Evolutionary conservation across 2,329 filamentous ascomycete genomes (phyloP).

Genomic region (Fusarium compactum): DNA sequence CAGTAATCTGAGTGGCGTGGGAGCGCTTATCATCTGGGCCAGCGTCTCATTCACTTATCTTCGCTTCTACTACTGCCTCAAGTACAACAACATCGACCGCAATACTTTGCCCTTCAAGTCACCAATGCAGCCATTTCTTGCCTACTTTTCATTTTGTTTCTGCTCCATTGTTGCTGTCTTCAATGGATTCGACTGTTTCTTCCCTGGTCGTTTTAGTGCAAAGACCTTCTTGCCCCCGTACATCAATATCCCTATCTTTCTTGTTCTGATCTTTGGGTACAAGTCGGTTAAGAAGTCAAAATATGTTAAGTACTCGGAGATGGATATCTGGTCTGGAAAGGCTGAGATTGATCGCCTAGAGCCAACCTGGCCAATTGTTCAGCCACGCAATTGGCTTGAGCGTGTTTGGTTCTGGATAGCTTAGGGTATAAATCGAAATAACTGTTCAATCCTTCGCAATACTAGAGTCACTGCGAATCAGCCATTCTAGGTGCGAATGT

Average conservation of each 20-base stretch:
- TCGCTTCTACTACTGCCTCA: slow-evolving; percentile 59
- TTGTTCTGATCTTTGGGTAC: slow-evolving; percentile 67
- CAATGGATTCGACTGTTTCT: slow-evolving; percentile 82
- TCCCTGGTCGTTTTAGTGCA: slow-evolving; percentile 71
- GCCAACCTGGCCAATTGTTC: slow-evolving; percentile 58
- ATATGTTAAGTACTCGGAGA: slow-evolving; percentile 30
- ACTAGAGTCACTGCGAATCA: no score
- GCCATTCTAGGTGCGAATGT: background rate
- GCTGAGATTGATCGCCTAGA: slow-evolving; percentile 61
- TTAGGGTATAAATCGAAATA: background rate
- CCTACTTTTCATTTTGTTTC: slow-evolving; percentile 69
- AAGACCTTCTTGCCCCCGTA: slow-evolving; percentile 73
- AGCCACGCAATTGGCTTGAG: slow-evolving; percentile 59
- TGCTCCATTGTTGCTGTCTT: slow-evolving; percentile 74
- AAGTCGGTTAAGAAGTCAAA: slow-evolving; percentile 53
- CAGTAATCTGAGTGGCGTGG: slow-evolving; percentile 23
- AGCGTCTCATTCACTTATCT: slow-evolving; percentile 58
- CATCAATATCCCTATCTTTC: slow-evolving; percentile 72
- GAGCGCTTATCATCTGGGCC: slow-evolving; percentile 58
- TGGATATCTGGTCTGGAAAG: slow-evolving; percentile 34
- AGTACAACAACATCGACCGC: slow-evolving; percentile 60
- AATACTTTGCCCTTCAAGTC: slow-evolving; percentile 63
- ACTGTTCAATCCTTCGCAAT: no score
- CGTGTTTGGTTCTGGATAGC: slow-evolving; percentile 21
- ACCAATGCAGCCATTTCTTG: slow-evolving; percentile 70